Conservation (phyloP, 2,329 filamentous ascomycete species). For the Trichoderma sp. region DNA sequence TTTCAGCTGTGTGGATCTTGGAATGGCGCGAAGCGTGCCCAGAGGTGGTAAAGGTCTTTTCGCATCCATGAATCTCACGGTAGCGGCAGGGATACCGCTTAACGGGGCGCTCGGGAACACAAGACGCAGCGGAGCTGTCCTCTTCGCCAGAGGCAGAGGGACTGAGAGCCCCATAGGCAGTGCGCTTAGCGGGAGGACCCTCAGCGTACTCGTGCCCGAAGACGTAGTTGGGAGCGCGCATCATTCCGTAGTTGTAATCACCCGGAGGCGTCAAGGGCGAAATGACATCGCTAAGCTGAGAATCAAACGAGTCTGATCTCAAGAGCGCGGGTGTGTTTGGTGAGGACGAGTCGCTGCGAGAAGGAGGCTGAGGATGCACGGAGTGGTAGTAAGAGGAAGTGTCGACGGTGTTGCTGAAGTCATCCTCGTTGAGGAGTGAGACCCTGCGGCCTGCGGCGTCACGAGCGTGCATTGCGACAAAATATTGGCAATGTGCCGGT, state of each 20-base stretch:
- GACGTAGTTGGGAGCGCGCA: slow-evolving; percentile 40
- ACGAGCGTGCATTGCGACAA: slow-evolving; percentile 48
- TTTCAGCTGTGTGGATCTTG: slow-evolving; percentile 80
- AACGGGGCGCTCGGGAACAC: slow-evolving; percentile 45
- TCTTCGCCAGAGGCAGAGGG: slow-evolving; percentile 52
- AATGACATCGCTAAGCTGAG: slow-evolving; percentile 52
- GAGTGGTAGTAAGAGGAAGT: slow-evolving; percentile 26
- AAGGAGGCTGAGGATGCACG: background rate
- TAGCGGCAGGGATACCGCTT: slow-evolving; percentile 75
- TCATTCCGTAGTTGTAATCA: slow-evolving; percentile 37
- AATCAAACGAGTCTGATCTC: slow-evolving; percentile 61
- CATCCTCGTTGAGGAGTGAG: slow-evolving; percentile 61
- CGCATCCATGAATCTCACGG: slow-evolving; percentile 67
- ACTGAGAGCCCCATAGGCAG: slow-evolving; percentile 42
- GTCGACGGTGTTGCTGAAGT: slow-evolving; percentile 37
- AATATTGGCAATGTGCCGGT: background rate
- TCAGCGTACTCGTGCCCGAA: slow-evolving; percentile 36
- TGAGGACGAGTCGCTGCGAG: slow-evolving; percentile 44
- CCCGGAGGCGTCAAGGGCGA: slow-evolving; percentile 56
- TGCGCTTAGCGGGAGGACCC: slow-evolving; percentile 38
- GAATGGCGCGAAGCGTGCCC: slow-evolving; percentile 82
- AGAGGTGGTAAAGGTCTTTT: slow-evolving; percentile 79
- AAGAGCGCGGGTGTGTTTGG: slow-evolving; percentile 56
- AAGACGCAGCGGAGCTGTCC: slow-evolving; percentile 41
- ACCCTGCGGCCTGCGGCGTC: slow-evolving; percentile 57